Conservation (phyloP, 192 early-diverging fungal species). For the Haplosporangium gracile region DNA sequence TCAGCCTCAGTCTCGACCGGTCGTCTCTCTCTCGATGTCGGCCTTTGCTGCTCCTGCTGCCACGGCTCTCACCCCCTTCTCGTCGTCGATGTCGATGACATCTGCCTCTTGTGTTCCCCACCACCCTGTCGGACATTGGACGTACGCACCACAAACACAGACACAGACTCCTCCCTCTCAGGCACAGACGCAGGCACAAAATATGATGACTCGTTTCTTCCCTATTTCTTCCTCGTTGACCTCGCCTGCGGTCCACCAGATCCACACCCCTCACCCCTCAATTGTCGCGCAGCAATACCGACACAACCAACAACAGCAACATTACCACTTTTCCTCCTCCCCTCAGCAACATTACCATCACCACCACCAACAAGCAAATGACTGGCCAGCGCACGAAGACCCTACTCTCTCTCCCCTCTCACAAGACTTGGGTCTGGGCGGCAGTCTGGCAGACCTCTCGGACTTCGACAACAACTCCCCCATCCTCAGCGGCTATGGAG, state of each 20-base stretch:
- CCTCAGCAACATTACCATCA: background rate
- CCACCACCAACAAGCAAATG: background rate
- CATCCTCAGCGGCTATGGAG: background rate
- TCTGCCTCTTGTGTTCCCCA: background rate
- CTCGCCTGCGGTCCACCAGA: background rate
- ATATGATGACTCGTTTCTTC: background rate
- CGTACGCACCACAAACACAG: background rate
- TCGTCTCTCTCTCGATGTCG: background rate
- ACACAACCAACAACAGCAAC: background rate
- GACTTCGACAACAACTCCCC: background rate
- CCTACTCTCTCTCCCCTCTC: background rate
- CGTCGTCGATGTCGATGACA: too few relatives aligned
- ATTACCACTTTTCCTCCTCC: background rate
- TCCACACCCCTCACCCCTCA: background rate
- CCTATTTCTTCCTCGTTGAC: background rate
- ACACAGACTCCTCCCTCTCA: background rate
- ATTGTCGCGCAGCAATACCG: background rate
- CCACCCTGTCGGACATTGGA: background rate
- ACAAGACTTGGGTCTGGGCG: background rate
- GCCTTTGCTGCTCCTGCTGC: background rate
- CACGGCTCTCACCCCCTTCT: background rate
- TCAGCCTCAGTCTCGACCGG: too few relatives aligned
- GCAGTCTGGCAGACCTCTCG: background rate
- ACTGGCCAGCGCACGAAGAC: background rate
- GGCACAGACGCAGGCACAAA: background rate